Conservation (phyloP, 495 filamentous ascomycete species). For the Viridothelium virens region DNA sequence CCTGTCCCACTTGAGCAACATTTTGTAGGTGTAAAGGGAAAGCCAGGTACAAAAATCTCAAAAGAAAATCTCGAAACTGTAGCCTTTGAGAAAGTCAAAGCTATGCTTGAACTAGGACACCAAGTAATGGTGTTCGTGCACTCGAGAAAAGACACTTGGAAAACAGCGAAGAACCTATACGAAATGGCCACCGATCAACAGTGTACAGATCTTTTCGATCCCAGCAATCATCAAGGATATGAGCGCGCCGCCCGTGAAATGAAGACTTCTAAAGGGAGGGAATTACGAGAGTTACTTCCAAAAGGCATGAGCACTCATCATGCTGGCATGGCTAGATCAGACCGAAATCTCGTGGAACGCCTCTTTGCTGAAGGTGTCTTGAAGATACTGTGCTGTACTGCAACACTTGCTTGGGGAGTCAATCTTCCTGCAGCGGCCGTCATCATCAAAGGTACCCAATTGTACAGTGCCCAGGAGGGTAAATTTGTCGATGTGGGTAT, state of each 20-base stretch:
- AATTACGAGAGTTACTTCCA: constrained; percentile 78
- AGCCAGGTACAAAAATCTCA: constrained; percentile 65
- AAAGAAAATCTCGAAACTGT: constrained; percentile 80
- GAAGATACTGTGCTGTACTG: constrained; percentile 96
- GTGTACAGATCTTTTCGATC: constrained; percentile 74
- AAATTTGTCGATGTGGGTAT: constrained; percentile 97
- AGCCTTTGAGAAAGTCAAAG: constrained; percentile 88
- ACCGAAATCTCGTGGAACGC: constrained; percentile 87
- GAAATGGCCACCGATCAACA: constrained; percentile 77
- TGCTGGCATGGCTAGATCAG: constrained; percentile 86
- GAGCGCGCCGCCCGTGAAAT: constrained; percentile 69
- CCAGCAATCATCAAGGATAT: constrained; percentile 59
- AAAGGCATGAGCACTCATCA: constrained; percentile 94
- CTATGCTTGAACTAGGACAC: constrained; percentile 79
- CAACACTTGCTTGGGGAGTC: constrained; percentile 96
- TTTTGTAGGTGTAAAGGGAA: constrained; percentile 93
- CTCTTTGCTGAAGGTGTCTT: constrained; percentile 82
- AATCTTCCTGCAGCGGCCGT: constrained; percentile 96
- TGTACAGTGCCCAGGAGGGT: constrained; percentile 92
- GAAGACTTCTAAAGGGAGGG: constrained; percentile 70
- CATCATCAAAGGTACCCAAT: constrained; percentile 93
- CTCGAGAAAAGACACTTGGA: constrained; percentile 85
- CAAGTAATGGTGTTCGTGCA: constrained; percentile 99
- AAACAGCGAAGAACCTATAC: constrained; percentile 74
- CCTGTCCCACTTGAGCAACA: constrained; percentile 96